phyloP scores from a whole-genome alignment of 768 basidiomycete genomes.

The Russula sp. region DNA sequence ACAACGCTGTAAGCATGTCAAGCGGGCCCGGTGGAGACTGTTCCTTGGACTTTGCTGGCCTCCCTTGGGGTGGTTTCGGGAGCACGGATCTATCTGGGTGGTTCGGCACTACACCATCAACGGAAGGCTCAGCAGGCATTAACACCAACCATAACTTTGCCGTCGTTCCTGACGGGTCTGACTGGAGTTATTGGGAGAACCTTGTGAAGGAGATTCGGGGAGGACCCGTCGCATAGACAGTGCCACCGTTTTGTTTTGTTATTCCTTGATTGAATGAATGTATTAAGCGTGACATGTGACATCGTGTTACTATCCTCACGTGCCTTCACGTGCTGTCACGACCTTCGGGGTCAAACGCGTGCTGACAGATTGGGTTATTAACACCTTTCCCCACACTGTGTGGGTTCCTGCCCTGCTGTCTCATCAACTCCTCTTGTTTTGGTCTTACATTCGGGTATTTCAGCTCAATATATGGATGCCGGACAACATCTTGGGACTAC shows the following conservation, averaged over 20 bases:
- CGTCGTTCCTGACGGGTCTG: constrained; percentile 14
- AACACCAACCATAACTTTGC: background rate
- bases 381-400: constrained; percentile 2
- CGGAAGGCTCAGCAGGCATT: background rate
- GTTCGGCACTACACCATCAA: constrained; percentile 15
- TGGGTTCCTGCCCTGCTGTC: background rate
- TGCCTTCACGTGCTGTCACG: constrained; percentile 13
- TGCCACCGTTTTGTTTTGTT: background rate
- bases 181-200: constrained; percentile 22
- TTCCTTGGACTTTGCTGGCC: constrained; percentile 25
- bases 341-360: constrained; percentile 14
- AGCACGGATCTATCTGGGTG: constrained; percentile 20
- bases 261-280: background rate
- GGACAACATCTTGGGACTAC: constrained; percentile 38
- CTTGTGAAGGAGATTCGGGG: constrained; percentile 23
- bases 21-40: constrained; percentile 29
- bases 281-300: background rate
- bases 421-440: background rate
- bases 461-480: constrained; percentile 34
- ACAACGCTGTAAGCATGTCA: constrained; percentile 61
- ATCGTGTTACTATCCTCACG: background rate
- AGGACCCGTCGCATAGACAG: constrained; percentile 12
- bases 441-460: background rate
- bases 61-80: constrained; percentile 24
- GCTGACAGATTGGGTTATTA: background rate